phyloP scores from a whole-genome alignment of 176 grass and related monocot genomes.

The bread wheat (Triticum aestivum) region DNA sequence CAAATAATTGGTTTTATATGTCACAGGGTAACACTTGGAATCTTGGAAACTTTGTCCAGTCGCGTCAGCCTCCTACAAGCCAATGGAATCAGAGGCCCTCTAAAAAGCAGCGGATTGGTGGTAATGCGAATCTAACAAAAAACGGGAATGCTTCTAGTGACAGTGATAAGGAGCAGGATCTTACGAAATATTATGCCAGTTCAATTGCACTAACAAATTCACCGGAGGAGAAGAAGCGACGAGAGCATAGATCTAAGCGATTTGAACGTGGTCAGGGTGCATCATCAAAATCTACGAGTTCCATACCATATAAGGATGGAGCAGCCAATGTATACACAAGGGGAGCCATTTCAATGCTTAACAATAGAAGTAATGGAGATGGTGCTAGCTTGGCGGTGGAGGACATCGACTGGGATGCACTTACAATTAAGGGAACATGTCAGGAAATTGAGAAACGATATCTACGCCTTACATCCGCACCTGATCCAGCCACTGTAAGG shows the following conservation, averaged over 20 bases:
- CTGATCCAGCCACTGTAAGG: slow-evolving; percentile 79
- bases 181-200: slow-evolving; percentile 72
- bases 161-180: slow-evolving; percentile 63
- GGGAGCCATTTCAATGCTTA: slow-evolving; percentile 47
- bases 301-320: slow-evolving; percentile 32
- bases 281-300: slow-evolving; percentile 40
- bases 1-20: slow-evolving; percentile 15
- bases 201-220: slow-evolving; percentile 60
- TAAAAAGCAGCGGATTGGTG: slow-evolving; percentile 49
- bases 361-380: slow-evolving; percentile 51
- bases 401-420: slow-evolving; percentile 91
- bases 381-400: slow-evolving; percentile 57
- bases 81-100: slow-evolving; percentile 40
- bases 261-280: slow-evolving; percentile 62
- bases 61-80: slow-evolving; percentile 41
- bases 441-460: slow-evolving; percentile 89
- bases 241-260: slow-evolving; percentile 76
- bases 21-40: slow-evolving; percentile 57
- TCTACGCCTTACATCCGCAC: slow-evolving; percentile 85
- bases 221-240: slow-evolving; percentile 77
- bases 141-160: slow-evolving; percentile 61
- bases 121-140: slow-evolving; percentile 36
- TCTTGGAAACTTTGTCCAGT: slow-evolving; percentile 40
- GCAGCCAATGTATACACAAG: slow-evolving; percentile 41
- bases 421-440: slow-evolving; percentile 91